Percentiles rank a stretch among this genome's conserved stretches.
Evolutionary conservation across 2,329 filamentous ascomycete genomes (phyloP).

Genomic region (Geosmithia morbida): DNA sequence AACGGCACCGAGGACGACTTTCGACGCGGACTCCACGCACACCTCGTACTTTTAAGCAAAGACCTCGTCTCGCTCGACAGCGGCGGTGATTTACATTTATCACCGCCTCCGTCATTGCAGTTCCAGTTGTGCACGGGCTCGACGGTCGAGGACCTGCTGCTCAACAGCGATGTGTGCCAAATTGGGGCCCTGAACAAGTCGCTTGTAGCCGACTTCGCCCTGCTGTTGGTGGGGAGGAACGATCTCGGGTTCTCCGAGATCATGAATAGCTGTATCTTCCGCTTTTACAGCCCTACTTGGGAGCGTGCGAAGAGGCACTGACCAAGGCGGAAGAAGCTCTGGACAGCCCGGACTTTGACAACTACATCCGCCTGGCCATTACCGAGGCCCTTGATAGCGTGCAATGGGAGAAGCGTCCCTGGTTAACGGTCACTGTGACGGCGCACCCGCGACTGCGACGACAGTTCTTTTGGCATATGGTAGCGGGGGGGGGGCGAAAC

Average conservation of each 20-base stretch:
- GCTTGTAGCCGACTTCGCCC: slow-evolving; percentile 23
- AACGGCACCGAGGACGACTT: slow-evolving; percentile 25
- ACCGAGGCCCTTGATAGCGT: slow-evolving; percentile 27
- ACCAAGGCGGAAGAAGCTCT: slow-evolving; percentile 17
- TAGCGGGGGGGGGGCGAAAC: slow-evolving; percentile 24
- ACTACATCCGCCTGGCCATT: slow-evolving; percentile 21
- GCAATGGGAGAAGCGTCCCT: slow-evolving; percentile 26
- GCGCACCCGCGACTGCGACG: slow-evolving; percentile 27
- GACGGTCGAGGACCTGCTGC: slow-evolving; percentile 23
- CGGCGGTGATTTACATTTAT: slow-evolving; percentile 7
- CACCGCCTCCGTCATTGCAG: slow-evolving; percentile 18
- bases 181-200: slow-evolving; percentile 24
- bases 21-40: slow-evolving; percentile 24
- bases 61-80: slow-evolving; percentile 14
- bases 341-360: slow-evolving; percentile 20
- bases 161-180: slow-evolving; percentile 20
- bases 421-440: slow-evolving; percentile 27
- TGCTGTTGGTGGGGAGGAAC: slow-evolving; percentile 32
- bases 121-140: slow-evolving; percentile 32
- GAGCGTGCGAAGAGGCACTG: slow-evolving; percentile 26
- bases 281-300: slow-evolving; percentile 32
- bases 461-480: slow-evolving; percentile 30
- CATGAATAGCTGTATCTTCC: slow-evolving; percentile 34
- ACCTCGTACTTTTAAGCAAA: slow-evolving; percentile 22
- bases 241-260: slow-evolving; percentile 34